A percentile compares a stretch with the other conserved stretches of the same genome.
Conservation (phyloP, 129 eudicot genomes). For the Artemisia annua region DNA sequence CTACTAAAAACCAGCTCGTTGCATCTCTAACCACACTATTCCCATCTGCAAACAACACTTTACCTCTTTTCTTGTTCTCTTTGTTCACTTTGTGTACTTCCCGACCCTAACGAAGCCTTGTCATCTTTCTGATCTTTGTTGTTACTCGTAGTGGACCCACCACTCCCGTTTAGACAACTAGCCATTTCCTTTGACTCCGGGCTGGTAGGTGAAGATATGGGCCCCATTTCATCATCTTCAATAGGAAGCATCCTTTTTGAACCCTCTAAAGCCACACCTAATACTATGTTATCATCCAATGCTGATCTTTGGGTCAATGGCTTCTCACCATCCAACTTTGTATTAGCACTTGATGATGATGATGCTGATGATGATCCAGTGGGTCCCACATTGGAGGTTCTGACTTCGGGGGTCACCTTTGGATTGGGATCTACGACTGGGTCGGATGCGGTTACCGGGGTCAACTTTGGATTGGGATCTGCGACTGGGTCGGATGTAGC, state of each 20-base stretch:
- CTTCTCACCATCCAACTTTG: no score
- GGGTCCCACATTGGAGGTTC: no score
- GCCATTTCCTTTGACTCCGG: conserved; percentile 57
- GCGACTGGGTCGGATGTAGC: no score
- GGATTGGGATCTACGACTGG: no score
- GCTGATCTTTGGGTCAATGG: conserved; percentile 21
- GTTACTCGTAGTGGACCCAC: conserved; percentile 29
- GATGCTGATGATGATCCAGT: no score
- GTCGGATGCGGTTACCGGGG: no score
- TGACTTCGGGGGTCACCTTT: no score
- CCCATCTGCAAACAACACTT: neutral
- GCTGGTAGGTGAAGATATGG: neutral
- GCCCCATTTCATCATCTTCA: conserved; percentile 57
- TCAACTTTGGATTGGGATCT: no score
- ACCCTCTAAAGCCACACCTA: conserved; percentile 87
- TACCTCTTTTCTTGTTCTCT: conserved; percentile 50
- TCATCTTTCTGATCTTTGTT: conserved; percentile 52
- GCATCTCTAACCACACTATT: conserved; percentile 32
- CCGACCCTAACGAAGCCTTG: conserved; percentile 24
- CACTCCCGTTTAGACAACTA: conserved; percentile 45
- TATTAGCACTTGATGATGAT: no score
- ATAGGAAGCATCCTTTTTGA: conserved; percentile 67
- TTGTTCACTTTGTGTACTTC: conserved; percentile 35
- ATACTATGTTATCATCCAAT: conserved; percentile 72
- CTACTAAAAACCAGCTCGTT: conserved; percentile 45